Evolutionary conservation across 2,329 filamentous ascomycete genomes (phyloP).

Genomic region (Aspergillus sp.): DNA sequence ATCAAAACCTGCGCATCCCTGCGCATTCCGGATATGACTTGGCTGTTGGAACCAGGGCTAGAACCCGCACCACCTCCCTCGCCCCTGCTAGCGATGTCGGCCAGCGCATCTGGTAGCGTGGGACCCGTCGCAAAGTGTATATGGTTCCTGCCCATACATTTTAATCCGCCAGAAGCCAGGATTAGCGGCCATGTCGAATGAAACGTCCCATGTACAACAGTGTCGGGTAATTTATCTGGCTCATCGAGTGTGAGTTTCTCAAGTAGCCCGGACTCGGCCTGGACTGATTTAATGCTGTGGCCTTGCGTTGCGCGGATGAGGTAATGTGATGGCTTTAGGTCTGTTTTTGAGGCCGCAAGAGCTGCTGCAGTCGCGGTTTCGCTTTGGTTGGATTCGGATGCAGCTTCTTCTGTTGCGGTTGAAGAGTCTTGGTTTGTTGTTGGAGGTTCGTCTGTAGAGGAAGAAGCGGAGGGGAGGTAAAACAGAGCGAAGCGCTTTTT

Average conservation of each 20-base stretch:
- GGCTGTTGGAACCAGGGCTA: not conserved
- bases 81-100: conserved; percentile 19
- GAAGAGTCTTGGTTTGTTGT: not conserved
- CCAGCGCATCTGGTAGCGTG: conserved; percentile 45
- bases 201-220: conserved; percentile 86
- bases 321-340: conserved; percentile 67
- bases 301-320: conserved; percentile 95
- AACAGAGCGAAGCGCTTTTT: conserved; percentile 90
- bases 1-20: conserved; percentile 73
- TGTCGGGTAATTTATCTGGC: conserved; percentile 52
- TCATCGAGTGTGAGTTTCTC: conserved; percentile 62
- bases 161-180: conserved; percentile 71
- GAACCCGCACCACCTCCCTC: not conserved
- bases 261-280: conserved; percentile 66
- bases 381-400: not conserved
- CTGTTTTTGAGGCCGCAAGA: conserved; percentile 38
- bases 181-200: conserved; percentile 77
- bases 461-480: conserved; percentile 41
- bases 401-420: not conserved
- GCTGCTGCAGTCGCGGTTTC: conserved; percentile 24
- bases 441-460: conserved; percentile 17
- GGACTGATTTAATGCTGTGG: conserved; percentile 74
- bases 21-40: conserved; percentile 78
- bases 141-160: conserved; percentile 79
- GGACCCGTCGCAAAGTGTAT: conserved; percentile 84